phyloP scores from a whole-genome alignment of 2,329 filamentous ascomycete genomes.

The Penicillium sp. region DNA sequence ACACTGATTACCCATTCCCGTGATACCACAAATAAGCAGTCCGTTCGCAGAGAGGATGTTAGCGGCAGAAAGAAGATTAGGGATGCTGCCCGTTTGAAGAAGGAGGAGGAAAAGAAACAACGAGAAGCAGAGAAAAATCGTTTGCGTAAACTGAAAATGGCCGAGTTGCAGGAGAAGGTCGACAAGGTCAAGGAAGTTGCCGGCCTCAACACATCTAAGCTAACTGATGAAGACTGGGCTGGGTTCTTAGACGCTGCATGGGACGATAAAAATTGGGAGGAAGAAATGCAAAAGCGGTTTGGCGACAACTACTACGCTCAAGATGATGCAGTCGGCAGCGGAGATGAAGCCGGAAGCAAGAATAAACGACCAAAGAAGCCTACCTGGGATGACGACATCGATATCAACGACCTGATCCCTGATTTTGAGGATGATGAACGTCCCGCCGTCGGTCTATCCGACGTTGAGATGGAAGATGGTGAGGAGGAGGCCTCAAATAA shows the following conservation, averaged over 20 bases:
- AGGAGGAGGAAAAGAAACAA: constrained; percentile 77
- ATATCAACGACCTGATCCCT: constrained; percentile 89
- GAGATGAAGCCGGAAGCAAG: constrained; percentile 49
- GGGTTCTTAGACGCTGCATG: constrained; percentile 85
- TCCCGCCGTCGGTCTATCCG: constrained; percentile 62
- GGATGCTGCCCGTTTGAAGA: constrained; percentile 76
- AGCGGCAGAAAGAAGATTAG: constrained; percentile 77
- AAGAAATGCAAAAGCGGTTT: constrained; percentile 86
- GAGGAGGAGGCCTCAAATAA: constrained; percentile 49
- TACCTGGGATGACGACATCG: constrained; percentile 95
- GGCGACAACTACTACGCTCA: constrained; percentile 89
- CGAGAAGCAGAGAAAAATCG: constrained; percentile 81
- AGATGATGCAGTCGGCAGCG: constrained; percentile 60
- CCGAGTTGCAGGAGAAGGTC: constrained; percentile 87
- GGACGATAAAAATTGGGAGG: constrained; percentile 88
- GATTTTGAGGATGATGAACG: constrained; percentile 78
- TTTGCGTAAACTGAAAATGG: constrained; percentile 84
- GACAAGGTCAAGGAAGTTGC: constrained; percentile 88
- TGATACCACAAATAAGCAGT: constrained; percentile 79
- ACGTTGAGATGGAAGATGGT: constrained; percentile 54
- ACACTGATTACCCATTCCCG: constrained; percentile 85
- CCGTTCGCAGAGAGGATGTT: constrained; percentile 82
- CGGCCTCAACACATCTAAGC: constrained; percentile 70
- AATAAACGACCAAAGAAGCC: constrained; percentile 78
- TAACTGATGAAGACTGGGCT: constrained; percentile 80